Conservation (phyloP, 2,329 filamentous ascomycete species). For the Penicillium sp. region DNA sequence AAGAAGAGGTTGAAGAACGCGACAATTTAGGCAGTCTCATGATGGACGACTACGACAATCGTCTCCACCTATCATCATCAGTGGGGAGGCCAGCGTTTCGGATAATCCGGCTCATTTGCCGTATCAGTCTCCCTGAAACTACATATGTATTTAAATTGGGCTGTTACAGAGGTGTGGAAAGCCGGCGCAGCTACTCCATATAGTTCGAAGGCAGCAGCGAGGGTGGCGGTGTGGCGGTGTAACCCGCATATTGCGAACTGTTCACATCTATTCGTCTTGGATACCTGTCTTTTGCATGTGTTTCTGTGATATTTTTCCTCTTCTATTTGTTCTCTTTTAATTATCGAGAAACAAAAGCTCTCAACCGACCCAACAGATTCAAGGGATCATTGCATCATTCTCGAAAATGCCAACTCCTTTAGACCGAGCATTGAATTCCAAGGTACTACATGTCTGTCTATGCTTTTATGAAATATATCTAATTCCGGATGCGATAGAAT, state of each 20-base stretch:
- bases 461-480: slow-evolving; percentile 12
- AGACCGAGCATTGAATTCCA: slow-evolving; percentile 67
- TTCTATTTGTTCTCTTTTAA: neutral
- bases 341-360: neutral
- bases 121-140: too few relatives aligned
- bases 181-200: neutral
- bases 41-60: too few relatives aligned
- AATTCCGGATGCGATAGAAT: slow-evolving; percentile 50
- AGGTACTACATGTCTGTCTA: slow-evolving; percentile 46
- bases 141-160: too few relatives aligned
- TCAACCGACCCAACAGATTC: neutral
- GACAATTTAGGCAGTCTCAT: too few relatives aligned
- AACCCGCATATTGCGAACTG: neutral
- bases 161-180: too few relatives aligned
- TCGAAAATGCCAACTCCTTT: slow-evolving; percentile 63
- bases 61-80: too few relatives aligned
- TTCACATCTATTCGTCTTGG: neutral
- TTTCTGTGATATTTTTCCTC: neutral
- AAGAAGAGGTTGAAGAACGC: too few relatives aligned
- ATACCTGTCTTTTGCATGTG: slow-evolving; percentile 6
- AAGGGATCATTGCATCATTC: neutral
- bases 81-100: too few relatives aligned
- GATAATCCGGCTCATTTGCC: too few relatives aligned
- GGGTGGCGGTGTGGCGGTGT: slow-evolving; percentile 7
- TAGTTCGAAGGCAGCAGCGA: neutral